A percentile compares a stretch with the other conserved stretches of the same genome.
Evolutionary conservation across 805 yeast genomes (phyloP).

Genomic region (Ogataea trehalophila): DNA sequence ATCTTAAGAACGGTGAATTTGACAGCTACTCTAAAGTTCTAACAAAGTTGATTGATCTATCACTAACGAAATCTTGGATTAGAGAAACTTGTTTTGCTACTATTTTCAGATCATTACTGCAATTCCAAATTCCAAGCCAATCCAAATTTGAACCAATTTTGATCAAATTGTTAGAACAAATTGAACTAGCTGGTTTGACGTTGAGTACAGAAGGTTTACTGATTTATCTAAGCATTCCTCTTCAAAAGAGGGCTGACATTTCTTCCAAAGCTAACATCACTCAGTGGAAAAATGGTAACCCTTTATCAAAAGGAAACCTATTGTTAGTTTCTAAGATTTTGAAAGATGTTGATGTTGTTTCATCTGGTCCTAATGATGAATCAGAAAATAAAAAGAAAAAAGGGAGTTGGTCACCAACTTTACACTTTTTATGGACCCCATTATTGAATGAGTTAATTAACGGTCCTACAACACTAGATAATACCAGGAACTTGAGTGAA

Average conservation of each 20-base stretch:
- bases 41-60: constrained; percentile 47
- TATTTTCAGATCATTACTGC: constrained; percentile 47
- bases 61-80: constrained; percentile 73
- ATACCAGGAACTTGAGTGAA: constrained; percentile 21
- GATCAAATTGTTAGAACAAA: constrained; percentile 30
- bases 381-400: constrained; percentile 41
- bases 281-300: constrained; percentile 70
- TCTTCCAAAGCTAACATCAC: constrained; percentile 17
- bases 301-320: constrained; percentile 68
- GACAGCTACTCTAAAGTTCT: constrained; percentile 38
- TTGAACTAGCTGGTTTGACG: constrained; percentile 51
- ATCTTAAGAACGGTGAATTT: constrained; percentile 15
- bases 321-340: constrained; percentile 55
- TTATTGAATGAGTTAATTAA: constrained; percentile 41
- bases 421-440: constrained; percentile 74
- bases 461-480: constrained; percentile 1
- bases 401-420: constrained; percentile 67
- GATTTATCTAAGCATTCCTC: constrained; percentile 53
- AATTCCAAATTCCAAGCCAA: constrained; percentile 18
- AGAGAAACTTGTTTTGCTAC: constrained; percentile 77
- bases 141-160: constrained; percentile 11
- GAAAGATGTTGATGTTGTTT: constrained; percentile 46
- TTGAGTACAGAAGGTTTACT: constrained; percentile 79
- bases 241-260: constrained; percentile 13
- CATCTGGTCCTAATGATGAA: constrained; percentile 34